Evolutionary conservation across 441 rosid species (phyloP).

Genomic region (Macaranga tanarius): DNA sequence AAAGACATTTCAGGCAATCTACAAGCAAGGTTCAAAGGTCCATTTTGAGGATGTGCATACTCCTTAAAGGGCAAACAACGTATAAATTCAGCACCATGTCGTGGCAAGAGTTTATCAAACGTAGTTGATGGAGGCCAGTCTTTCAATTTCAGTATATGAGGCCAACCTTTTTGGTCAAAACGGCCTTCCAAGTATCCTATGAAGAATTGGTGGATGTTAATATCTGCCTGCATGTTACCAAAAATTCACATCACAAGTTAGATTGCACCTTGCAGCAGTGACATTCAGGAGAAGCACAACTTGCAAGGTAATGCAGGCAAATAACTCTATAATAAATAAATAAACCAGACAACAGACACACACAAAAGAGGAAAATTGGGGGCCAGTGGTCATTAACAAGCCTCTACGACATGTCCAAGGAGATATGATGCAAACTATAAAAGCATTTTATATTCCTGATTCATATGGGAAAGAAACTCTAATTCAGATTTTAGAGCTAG

Average conservation of each 20-base stretch:
- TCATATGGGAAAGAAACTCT: neutral
- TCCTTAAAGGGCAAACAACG: slow-evolving; percentile 77
- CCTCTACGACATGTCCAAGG: neutral
- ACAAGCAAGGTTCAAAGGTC: slow-evolving; percentile 62
- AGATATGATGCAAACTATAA: neutral
- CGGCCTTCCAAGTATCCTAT: slow-evolving; percentile 47
- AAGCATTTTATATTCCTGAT: neutral
- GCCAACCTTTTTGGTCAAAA: slow-evolving; percentile 55
- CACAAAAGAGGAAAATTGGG: neutral
- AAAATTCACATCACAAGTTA: slow-evolving; percentile 1
- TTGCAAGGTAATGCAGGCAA: neutral
- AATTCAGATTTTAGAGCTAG: neutral
- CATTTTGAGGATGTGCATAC: slow-evolving; percentile 69
- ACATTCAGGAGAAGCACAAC: neutral
- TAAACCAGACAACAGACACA: neutral
- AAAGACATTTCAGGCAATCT: slow-evolving; percentile 53
- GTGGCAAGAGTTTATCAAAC: slow-evolving; percentile 62
- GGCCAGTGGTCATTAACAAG: neutral
- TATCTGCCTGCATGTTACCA: slow-evolving; percentile 42
- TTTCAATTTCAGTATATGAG: slow-evolving; percentile 69
- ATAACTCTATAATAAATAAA: neutral
- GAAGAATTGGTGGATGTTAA: slow-evolving; percentile 64
- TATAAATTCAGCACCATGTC: slow-evolving; percentile 69
- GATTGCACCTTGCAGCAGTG: neutral
- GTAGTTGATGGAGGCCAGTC: slow-evolving; percentile 83